Evolutionary conservation across 495 filamentous ascomycete species (phyloP), one percentile per base, ranked within the genome.

Genomic region (Hypoxylon fuscum): DNA sequence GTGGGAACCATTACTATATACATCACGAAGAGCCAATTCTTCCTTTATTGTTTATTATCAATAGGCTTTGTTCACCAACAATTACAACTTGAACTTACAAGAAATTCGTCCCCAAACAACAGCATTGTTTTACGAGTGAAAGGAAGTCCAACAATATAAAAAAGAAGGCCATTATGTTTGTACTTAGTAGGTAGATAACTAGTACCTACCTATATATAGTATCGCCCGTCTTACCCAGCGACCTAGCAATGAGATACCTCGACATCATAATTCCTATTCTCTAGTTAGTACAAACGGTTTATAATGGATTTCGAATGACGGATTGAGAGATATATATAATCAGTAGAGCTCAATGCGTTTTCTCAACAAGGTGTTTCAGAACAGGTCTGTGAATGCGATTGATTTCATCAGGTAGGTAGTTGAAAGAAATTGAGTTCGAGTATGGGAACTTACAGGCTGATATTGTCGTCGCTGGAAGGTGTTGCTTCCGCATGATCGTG

Each of bases 351-450:
- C 55, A 68, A 76, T 62, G 77, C 77, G 71, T 73, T 70, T 64
- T 76, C 72, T 82, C 81, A 73, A 80, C 81, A 83, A 60, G 59
- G 40, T 41, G 11, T 22, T 81, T 84, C 79, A 80, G 81, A 84
- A 83, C 81, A 84, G 81, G 81, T 83, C 81, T 84, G 81, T 82
- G 76, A 81, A 63, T 77, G 75, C 74, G 74, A 76, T 63, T n/a
- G 45, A 56, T 77, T 73, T 82, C 78, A 82, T 82, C 79, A 82
- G 72, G 35, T 64, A 47, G 53, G 51, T 11, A 9, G 10, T 37
- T 5, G 32, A n/a, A 42, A 41, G 53, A 20, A 31, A 5, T 45
- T 23, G n/a, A 27, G 51, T 43, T 23, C 18, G 18, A 40, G 34
- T 32, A 22, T 37, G 25, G 42, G 35, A 47, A 55, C 69, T 58